Conservation (phyloP, 768 basidiomycete genomes). For the Boletus patriciae region DNA sequence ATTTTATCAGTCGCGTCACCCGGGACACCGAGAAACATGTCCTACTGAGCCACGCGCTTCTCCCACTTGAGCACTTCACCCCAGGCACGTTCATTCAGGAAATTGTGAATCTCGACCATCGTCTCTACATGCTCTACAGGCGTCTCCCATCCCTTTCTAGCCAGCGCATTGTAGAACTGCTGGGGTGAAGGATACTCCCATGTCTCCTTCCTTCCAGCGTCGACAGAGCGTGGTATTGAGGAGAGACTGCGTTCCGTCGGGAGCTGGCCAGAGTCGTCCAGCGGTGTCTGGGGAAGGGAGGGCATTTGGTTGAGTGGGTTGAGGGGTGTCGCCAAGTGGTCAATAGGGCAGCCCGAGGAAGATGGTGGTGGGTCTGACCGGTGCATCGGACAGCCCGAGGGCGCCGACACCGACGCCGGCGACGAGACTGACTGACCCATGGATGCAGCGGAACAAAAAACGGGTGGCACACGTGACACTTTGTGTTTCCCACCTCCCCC, state of each 20-base stretch:
- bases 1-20: neutral
- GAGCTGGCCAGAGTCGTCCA: conserved; percentile 55
- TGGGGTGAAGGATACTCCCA: conserved; percentile 99
- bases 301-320: conserved; percentile 90
- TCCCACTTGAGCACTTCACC: conserved; percentile 94
- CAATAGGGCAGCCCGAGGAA: conserved; percentile 42
- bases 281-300: conserved; percentile 63
- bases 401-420: conserved; percentile 1
- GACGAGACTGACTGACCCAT: conserved; percentile 25
- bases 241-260: conserved; percentile 76
- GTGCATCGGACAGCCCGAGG: conserved; percentile 14
- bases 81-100: conserved; percentile 97
- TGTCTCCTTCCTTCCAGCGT: conserved; percentile 28
- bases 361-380: neutral
- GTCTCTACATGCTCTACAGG: conserved; percentile 94
- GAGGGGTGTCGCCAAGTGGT: conserved; percentile 41
- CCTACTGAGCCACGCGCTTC: conserved; percentile 45
- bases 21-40: neutral
- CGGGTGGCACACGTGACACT: conserved; percentile 13
- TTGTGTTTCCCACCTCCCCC: conserved; percentile 1
- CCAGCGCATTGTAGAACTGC: conserved; percentile 97
- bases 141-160: conserved; percentile 95
- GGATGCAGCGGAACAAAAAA: neutral
- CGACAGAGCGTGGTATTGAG: conserved; percentile 75
- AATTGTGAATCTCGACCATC: conserved; percentile 99